Conservation (phyloP, 2,329 filamentous ascomycete species). For the Rosellinia necatrix region DNA sequence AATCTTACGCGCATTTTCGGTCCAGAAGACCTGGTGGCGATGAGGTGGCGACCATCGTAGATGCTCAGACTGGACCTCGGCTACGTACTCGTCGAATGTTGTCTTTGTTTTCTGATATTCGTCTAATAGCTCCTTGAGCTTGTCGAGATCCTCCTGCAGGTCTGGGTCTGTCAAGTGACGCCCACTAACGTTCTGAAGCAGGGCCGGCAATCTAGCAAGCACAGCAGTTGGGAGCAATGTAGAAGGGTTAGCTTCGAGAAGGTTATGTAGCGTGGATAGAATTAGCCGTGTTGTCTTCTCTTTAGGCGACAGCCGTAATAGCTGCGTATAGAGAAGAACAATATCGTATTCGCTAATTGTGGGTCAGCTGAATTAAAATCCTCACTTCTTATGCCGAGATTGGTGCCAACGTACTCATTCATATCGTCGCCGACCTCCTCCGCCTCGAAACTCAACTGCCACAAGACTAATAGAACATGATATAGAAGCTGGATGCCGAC, state of each 20-base stretch:
- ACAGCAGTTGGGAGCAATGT: slow-evolving; percentile 82
- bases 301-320: slow-evolving; percentile 90
- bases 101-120: slow-evolving; percentile 73
- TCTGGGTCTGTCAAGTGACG: slow-evolving; percentile 69
- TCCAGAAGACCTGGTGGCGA: slow-evolving; percentile 85
- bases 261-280: slow-evolving; percentile 85
- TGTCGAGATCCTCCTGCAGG: slow-evolving; percentile 64
- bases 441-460: slow-evolving; percentile 96
- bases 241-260: slow-evolving; percentile 72
- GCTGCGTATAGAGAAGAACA: slow-evolving; percentile 86
- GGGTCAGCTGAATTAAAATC: slow-evolving; percentile 33
- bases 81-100: slow-evolving; percentile 87
- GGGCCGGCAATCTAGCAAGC: slow-evolving; percentile 76
- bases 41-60: slow-evolving; percentile 93
- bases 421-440: slow-evolving; percentile 73
- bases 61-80: slow-evolving; percentile 84
- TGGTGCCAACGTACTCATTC: slow-evolving; percentile 69
- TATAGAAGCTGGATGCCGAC: slow-evolving; percentile 93
- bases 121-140: slow-evolving; percentile 65
- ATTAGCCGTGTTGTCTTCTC: slow-evolving; percentile 96
- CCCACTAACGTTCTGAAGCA: slow-evolving; percentile 65
- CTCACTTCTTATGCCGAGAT: too few relatives aligned
- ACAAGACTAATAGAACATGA: slow-evolving; percentile 88
- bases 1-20: slow-evolving; percentile 86
- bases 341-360: slow-evolving; percentile 84